Conservation (phyloP, 352 stramenopile species). For the Phytopythium vexans region DNA sequence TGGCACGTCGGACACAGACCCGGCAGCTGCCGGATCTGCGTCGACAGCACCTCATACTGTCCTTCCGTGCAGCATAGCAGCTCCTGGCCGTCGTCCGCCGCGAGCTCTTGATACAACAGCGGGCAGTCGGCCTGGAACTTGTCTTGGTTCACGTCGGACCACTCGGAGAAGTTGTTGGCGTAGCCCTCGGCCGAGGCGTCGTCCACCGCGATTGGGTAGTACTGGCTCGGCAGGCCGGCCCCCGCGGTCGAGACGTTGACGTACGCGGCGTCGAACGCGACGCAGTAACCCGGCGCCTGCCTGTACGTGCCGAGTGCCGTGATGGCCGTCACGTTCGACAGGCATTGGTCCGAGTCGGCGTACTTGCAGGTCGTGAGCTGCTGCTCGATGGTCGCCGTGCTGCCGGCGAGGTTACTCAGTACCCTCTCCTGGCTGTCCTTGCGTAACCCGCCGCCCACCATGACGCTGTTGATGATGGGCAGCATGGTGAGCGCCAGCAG, state of each 20-base stretch:
- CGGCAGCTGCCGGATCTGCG: slow-evolving; percentile 53
- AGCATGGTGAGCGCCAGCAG: slow-evolving; percentile 39
- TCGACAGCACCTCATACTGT: slow-evolving; percentile 64
- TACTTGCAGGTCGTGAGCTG: slow-evolving; percentile 67
- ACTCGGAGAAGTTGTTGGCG: slow-evolving; percentile 71
- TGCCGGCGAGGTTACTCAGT: background rate
- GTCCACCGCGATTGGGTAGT: slow-evolving; percentile 54
- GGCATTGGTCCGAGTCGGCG: slow-evolving; percentile 52
- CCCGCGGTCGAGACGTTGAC: slow-evolving; percentile 33
- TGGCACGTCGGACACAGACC: slow-evolving; percentile 67
- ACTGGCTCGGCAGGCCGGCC: slow-evolving; percentile 48
- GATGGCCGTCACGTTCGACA: slow-evolving; percentile 48
- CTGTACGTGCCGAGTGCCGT: slow-evolving; percentile 51
- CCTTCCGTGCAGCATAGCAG: slow-evolving; percentile 75
- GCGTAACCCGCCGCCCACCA: slow-evolving; percentile 19
- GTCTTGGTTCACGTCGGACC: slow-evolving; percentile 48
- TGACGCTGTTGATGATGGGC: slow-evolving; percentile 41
- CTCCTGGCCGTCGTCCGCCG: slow-evolving; percentile 38
- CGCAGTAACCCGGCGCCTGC: slow-evolving; percentile 42
- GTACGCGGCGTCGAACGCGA: slow-evolving; percentile 64
- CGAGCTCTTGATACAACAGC: slow-evolving; percentile 61
- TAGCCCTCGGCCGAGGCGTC: slow-evolving; percentile 56
- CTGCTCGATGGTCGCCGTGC: slow-evolving; percentile 22
- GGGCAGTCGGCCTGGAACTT: slow-evolving; percentile 71
- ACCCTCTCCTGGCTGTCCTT: slow-evolving; percentile 3